phyloP scores from a whole-genome alignment of 768 basidiomycete species.

The Termitomyces sp. region DNA sequence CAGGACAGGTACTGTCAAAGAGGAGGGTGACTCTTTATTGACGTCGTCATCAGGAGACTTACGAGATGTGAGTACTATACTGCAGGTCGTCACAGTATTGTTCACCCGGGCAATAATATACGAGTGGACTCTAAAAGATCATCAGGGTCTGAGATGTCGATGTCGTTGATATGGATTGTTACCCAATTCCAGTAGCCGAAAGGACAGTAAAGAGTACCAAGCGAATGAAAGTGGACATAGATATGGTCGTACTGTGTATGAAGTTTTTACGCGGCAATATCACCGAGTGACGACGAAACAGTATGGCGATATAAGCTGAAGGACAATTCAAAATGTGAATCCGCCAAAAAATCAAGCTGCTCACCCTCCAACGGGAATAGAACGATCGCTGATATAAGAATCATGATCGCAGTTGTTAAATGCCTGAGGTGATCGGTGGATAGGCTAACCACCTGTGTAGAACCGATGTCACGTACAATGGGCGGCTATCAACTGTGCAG shows the following conservation, averaged over 20 bases:
- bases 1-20: neutral
- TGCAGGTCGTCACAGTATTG: slow-evolving; percentile 10
- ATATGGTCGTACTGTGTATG: neutral
- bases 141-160: neutral
- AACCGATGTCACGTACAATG: neutral
- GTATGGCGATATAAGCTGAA: neutral
- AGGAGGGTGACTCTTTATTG: neutral
- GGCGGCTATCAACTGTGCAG: neutral
- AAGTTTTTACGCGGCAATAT: neutral
- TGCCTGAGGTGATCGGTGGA: neutral
- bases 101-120: slow-evolving; percentile 4
- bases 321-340: neutral
- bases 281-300: neutral
- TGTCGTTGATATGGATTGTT: neutral
- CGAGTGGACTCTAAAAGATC: neutral
- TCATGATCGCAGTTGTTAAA: neutral
- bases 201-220: slow-evolving; percentile 7
- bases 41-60: neutral
- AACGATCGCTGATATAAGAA: neutral
- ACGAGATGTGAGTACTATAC: slow-evolving; percentile 2
- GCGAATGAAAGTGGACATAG: slow-evolving; percentile 1
- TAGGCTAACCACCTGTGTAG: too few relatives aligned
- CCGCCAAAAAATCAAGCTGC: neutral
- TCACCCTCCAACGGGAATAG: neutral
- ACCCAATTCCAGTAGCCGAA: slow-evolving; percentile 8